Conservation (phyloP, 345 rosid genomes). For the Eucalyptus tenuipes region DNA sequence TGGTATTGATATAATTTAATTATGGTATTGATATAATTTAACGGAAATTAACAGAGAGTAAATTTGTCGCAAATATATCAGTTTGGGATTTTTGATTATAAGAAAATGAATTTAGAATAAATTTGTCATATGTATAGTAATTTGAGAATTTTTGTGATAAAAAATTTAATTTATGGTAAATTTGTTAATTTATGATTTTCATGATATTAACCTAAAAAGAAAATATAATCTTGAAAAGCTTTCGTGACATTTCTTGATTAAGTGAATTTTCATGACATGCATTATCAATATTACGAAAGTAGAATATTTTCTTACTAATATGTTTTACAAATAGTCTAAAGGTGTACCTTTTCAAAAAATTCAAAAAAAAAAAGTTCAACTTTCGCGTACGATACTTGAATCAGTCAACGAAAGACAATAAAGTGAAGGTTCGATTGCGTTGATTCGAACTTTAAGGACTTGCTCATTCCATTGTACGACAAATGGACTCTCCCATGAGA, state of each 20-base stretch:
- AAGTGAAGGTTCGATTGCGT: background rate
- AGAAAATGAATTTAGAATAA: too few relatives aligned
- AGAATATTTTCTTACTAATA: background rate
- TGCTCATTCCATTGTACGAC: background rate
- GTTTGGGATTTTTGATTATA: fast-evolving
- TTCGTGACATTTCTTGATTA: background rate
- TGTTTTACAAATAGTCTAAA: too few relatives aligned
- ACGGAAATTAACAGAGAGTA: fast-evolving
- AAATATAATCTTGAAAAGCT: background rate
- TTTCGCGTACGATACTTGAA: background rate
- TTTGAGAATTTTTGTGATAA: too few relatives aligned
- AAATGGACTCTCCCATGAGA: background rate
- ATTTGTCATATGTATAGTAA: too few relatives aligned
- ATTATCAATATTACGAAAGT: fast-evolving
- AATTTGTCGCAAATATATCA: fast-evolving
- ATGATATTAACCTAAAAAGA: too few relatives aligned
- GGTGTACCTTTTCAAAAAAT: too few relatives aligned
- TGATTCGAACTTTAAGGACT: background rate
- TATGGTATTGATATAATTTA: too few relatives aligned
- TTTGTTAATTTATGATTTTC: too few relatives aligned
- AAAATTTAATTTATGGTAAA: too few relatives aligned
- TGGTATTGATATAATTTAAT: too few relatives aligned
- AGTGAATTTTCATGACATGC: background rate
- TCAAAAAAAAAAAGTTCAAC: background rate
- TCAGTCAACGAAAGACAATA: background rate